Evolutionary conservation across 2,329 filamentous ascomycete genomes (phyloP).

Genomic region (Cordyceps farinosa): DNA sequence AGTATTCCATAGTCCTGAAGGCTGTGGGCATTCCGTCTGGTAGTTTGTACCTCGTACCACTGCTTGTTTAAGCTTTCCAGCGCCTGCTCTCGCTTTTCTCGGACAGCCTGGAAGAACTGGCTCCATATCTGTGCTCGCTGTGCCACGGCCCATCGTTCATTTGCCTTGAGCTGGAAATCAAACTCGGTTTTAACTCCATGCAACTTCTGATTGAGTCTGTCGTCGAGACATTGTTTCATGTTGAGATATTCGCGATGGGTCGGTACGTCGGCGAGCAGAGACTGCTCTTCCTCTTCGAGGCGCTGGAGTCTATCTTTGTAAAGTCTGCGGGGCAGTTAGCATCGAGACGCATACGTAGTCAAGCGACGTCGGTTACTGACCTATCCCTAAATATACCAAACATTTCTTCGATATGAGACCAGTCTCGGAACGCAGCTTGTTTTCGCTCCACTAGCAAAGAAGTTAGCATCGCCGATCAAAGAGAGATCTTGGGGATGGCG

Average conservation of each 20-base stretch:
- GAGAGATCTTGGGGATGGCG: background rate
- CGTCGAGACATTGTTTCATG: slow-evolving; percentile 83
- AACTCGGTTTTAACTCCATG: slow-evolving; percentile 71
- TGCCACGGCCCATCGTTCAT: slow-evolving; percentile 72
- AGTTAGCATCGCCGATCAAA: slow-evolving; percentile 23
- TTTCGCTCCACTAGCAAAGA: slow-evolving; percentile 65
- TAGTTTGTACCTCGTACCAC: slow-evolving; percentile 90
- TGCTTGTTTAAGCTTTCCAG: slow-evolving; percentile 80
- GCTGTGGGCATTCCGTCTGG: slow-evolving; percentile 76
- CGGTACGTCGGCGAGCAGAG: slow-evolving; percentile 56
- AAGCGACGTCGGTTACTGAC: slow-evolving; percentile 42
- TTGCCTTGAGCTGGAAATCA: slow-evolving; percentile 67
- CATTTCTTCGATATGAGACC: slow-evolving; percentile 78
- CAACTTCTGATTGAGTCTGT: slow-evolving; percentile 75
- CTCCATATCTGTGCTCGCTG: slow-evolving; percentile 82
- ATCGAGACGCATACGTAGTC: slow-evolving; percentile 14
- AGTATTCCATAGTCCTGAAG: slow-evolving; percentile 78
- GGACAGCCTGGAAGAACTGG: slow-evolving; percentile 83
- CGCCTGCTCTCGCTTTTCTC: slow-evolving; percentile 76
- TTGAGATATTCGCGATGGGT: slow-evolving; percentile 89
- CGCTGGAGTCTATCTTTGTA: slow-evolving; percentile 85
- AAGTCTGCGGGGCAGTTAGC: slow-evolving; percentile 52
- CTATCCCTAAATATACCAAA: slow-evolving; percentile 82
- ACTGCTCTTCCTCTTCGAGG: slow-evolving; percentile 67
- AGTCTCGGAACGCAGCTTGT: slow-evolving; percentile 72